Conservation (phyloP, 208 protist species). For the Leishmania braziliensis region DNA sequence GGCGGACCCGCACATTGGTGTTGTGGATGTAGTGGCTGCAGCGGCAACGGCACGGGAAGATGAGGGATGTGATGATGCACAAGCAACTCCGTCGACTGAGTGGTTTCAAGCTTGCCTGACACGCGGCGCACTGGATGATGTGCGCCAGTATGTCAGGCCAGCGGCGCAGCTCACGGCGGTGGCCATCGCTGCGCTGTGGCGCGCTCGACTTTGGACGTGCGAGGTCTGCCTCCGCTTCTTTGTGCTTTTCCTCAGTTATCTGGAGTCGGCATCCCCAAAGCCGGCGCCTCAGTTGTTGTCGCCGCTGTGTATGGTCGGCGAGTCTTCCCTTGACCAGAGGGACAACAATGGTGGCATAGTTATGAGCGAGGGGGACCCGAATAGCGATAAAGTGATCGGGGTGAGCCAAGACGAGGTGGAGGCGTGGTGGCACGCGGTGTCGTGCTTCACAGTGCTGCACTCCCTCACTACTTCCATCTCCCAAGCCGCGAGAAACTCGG, state of each 20-base stretch:
- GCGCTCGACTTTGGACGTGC: not conserved
- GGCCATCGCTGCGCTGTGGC: slow-evolving; percentile 20
- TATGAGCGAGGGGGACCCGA: not conserved
- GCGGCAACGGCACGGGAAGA: not conserved
- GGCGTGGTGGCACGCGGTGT: slow-evolving; percentile 27
- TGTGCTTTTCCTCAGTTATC: slow-evolving; percentile 10
- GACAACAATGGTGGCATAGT: not conserved
- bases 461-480: slow-evolving; percentile 3
- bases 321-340: no score
- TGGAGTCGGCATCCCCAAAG: not conserved
- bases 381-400: no score
- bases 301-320: no score
- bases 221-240: slow-evolving; percentile 11
- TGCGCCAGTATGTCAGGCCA: slow-evolving; percentile 14
- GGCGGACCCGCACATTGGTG: not conserved
- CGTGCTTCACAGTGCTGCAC: slow-evolving; percentile 18
- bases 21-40: slow-evolving; percentile 6
- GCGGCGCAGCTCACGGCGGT: slow-evolving; percentile 24
- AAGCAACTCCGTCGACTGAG: not conserved
- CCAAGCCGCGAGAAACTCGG: not conserved
- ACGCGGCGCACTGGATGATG: slow-evolving; percentile 15
- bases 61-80: not conserved
- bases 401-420: slow-evolving; percentile 5
- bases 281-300: not conserved
- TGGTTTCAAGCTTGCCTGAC: slow-evolving; percentile 3